Conservation (phyloP, 345 rosid genomes). For the Isatis tinctoria region DNA sequence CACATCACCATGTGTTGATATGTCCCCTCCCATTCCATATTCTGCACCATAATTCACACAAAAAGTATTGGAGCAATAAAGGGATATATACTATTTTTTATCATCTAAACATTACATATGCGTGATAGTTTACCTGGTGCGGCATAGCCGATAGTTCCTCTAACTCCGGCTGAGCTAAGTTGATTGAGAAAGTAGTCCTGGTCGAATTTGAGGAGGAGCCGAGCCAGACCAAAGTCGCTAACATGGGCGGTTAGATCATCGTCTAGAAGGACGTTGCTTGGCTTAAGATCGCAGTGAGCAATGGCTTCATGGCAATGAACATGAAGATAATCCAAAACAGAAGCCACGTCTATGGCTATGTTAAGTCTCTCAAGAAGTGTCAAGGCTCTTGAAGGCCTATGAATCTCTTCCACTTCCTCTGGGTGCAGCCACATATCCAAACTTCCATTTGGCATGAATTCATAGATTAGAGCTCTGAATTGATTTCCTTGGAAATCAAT, state of each 20-base stretch:
- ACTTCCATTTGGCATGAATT: constrained; percentile 49
- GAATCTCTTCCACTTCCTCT: too few relatives aligned
- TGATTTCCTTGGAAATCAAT: constrained; percentile 41
- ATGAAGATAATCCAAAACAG: constrained; percentile 23
- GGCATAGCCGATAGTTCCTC: neutral
- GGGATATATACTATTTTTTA: neutral
- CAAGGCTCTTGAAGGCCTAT: neutral
- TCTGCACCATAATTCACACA: neutral
- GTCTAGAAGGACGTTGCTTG: constrained; percentile 23
- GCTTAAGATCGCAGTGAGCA: constrained; percentile 30
- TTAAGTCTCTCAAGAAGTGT: constrained; percentile 34
- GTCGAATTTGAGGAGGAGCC: constrained; percentile 10
- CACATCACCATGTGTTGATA: constrained; percentile 23
- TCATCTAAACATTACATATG: neutral
- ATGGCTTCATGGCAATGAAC: constrained; percentile 8
- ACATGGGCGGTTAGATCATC: constrained; percentile 18
- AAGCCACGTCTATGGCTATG: constrained; percentile 29
- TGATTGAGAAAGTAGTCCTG: neutral
- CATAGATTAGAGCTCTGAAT: constrained; percentile 48
- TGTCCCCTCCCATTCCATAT: neutral
- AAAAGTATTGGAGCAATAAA: neutral
- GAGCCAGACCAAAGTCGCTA: constrained; percentile 32
- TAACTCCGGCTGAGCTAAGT: neutral
- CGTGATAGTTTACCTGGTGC: neutral
- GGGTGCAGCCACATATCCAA: neutral